Evolutionary conservation across 2,329 filamentous ascomycete species (phyloP).

Genomic region (Leptographium flavum): DNA sequence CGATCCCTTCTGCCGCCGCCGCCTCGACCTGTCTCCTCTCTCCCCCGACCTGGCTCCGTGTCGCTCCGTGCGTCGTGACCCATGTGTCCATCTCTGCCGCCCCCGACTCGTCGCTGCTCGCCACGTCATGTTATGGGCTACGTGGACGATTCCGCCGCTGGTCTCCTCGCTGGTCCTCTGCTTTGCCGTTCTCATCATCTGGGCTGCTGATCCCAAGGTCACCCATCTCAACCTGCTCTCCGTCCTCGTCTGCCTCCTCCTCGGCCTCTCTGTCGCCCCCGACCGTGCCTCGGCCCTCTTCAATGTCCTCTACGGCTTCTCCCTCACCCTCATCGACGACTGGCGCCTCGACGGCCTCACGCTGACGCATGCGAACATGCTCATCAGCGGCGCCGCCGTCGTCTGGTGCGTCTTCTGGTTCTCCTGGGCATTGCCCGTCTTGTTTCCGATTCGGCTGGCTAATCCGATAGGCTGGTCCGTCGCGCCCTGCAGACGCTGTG

Average conservation of each 20-base stretch:
- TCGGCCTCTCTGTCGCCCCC: conserved; percentile 27
- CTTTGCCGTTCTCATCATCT: conserved; percentile 27
- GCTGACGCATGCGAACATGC: conserved; percentile 37
- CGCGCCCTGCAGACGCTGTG: conserved; percentile 79
- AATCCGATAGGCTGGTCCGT: conserved; percentile 68
- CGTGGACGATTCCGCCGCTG: conserved; percentile 27
- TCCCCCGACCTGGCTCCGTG: neutral
- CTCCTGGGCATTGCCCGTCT: neutral
- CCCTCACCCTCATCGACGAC: conserved; percentile 21
- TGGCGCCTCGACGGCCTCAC: conserved; percentile 32
- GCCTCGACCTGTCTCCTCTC: neutral
- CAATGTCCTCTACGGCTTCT: conserved; percentile 20
- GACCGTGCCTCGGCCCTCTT: conserved; percentile 23
- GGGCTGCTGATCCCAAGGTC: conserved; percentile 29
- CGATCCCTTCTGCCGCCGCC: neutral
- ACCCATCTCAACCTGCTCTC: conserved; percentile 27
- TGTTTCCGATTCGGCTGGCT: neutral
- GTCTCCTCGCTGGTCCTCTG: conserved; percentile 29
- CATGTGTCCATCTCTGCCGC: conserved; percentile 12
- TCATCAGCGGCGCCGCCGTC: conserved; percentile 36
- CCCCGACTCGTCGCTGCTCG: conserved; percentile 10
- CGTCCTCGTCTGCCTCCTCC: conserved; percentile 23
- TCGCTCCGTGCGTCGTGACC: neutral
- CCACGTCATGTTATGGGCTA: conserved; percentile 35
- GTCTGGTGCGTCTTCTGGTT: conserved; percentile 27